Evolutionary conservation across 495 filamentous ascomycete genomes (phyloP).

Genomic region (Apodospora peruviana): DNA sequence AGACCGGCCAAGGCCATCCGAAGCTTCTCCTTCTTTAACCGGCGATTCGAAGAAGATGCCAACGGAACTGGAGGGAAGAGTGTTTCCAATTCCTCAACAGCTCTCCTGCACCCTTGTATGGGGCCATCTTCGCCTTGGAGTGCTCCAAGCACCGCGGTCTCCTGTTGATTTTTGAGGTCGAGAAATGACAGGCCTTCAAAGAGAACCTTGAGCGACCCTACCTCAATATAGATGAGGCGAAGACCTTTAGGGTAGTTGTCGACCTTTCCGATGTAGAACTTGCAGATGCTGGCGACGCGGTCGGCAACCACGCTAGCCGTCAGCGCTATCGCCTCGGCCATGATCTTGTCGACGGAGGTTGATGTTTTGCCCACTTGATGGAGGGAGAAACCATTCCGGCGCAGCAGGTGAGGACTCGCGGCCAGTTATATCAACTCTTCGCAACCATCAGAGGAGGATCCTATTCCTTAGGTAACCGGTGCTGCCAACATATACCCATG

Average conservation of each 20-base stretch:
- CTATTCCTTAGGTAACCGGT: too few relatives aligned
- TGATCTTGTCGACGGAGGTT: too few relatives aligned
- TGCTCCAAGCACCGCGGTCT: neutral
- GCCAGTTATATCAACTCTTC: too few relatives aligned
- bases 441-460: too few relatives aligned
- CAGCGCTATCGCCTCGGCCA: too few relatives aligned
- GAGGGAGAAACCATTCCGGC: too few relatives aligned
- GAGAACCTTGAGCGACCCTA: neutral
- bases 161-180: neutral
- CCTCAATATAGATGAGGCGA: constrained; percentile 10
- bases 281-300: constrained; percentile 4
- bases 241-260: constrained; percentile 6
- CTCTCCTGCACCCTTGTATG: neutral
- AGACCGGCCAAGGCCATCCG: neutral
- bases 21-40: neutral
- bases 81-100: neutral
- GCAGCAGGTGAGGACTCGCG: too few relatives aligned
- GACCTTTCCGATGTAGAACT: constrained; percentile 6
- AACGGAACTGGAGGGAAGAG: neutral
- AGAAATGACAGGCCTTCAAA: constrained; percentile 3
- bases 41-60: neutral
- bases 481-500: too few relatives aligned
- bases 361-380: too few relatives aligned
- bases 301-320: neutral
- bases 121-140: neutral